Percentiles rank a stretch among this genome's conserved stretches.
phyloP scores from a whole-genome alignment of 176 grass and related monocot genomes.

The Carex scoparia region DNA sequence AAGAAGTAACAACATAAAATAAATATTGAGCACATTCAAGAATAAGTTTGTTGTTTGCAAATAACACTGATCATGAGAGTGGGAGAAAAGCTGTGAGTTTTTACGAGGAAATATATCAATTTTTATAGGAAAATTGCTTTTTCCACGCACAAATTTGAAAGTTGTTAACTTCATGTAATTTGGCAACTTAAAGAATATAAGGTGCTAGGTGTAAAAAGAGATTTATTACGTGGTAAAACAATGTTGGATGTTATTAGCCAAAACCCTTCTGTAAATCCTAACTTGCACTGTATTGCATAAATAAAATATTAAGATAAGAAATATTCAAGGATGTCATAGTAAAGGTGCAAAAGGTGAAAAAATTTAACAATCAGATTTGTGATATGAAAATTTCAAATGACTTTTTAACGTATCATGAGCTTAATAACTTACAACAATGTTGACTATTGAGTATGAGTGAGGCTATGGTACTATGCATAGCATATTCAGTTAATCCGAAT shows the following conservation, averaged over 20 bases:
- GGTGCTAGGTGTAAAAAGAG: no score
- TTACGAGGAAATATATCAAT: background rate
- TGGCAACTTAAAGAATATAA: no score
- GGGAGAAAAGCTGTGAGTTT: background rate
- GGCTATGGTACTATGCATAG: no score
- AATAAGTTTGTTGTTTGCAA: background rate
- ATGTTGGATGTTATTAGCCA: background rate
- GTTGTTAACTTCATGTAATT: no score
- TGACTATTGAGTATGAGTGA: background rate
- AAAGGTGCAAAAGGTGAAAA: background rate
- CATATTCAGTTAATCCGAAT: no score
- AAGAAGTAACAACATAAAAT: constrained; percentile 5
- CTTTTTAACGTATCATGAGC: background rate
- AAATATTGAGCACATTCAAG: no score
- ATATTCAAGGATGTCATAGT: background rate
- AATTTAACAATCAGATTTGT: background rate
- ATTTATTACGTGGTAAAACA: background rate
- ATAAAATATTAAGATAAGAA: background rate
- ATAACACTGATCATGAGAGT: background rate
- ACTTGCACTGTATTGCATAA: background rate
- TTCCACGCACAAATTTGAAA: no score
- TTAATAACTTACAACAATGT: background rate
- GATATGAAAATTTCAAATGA: background rate
- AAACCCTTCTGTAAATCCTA: background rate
- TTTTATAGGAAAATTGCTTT: background rate